Base-by-base conservation (phyloP, 352 stramenopile genomes). In the Pilasporangium apinafurcum region DNA sequence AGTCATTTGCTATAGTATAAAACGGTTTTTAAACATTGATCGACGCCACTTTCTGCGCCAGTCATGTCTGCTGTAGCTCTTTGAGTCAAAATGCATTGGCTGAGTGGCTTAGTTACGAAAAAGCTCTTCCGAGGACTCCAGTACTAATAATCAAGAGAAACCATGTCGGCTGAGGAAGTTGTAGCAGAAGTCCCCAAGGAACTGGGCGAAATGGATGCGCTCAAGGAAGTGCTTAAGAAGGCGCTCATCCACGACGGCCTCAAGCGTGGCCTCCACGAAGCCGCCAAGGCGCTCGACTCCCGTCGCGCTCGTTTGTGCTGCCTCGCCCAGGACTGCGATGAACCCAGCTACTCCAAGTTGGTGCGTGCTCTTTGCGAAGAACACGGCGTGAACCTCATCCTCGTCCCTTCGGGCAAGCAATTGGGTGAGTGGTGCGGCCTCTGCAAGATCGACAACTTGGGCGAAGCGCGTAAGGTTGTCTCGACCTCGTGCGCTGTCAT, bases 201-300 rank as follows among this genome's bases (percentile, higher is more conserved):
- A 71, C 85, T 98, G 65, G 94, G 84, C 54, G 93, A 98, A 64
- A 96, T 98, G 75, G 95, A 97, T 56, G 96, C 96, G 46, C 82
- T 99, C 51, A 97, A 98, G 80, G 92, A 98, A 74, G 96, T 98
- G 52, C 90, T 99, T 46, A 98, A 99, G 83, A 99, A 99, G 86
- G 91, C 96, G 39, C 95, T 99, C 49, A 94, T 99, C 68, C 96
- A 99, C 75, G 96, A 99, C 65, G 97, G 97, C 58, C 91, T 99
- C 38, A 97, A 97, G 73, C 96, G 97, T 62, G 97, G 96, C 41
- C 89, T 99, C 51, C 96, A 99, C 69, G 96, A 99, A 81, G 96
- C 94, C 57, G 94, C 93, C 62, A 99, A 99, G 90, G 97, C 95
- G 24, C 90, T 99, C 53, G 97, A 99, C 74, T 95, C 94, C 44